Conservation (phyloP, 2,329 filamentous ascomycete genomes). For the Pseudohalonectria lignicola region DNA sequence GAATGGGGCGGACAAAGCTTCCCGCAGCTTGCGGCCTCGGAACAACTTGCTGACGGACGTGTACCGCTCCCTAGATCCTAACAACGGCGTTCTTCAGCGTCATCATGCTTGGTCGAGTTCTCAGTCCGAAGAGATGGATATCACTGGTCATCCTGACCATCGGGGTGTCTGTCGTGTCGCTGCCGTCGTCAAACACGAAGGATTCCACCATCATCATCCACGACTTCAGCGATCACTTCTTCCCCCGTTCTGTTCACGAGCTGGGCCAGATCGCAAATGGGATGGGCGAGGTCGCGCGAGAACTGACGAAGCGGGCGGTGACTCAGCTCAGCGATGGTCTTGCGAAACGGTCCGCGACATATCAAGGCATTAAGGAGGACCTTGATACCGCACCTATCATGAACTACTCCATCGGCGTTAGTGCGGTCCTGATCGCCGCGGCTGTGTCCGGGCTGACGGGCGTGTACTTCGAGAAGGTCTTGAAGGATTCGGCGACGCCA, state of each 20-base stretch:
- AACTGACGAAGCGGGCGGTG: slow-evolving; percentile 37
- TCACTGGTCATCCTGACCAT: slow-evolving; percentile 68
- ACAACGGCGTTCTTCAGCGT: slow-evolving; percentile 84
- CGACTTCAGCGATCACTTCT: slow-evolving; percentile 56
- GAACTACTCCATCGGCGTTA: slow-evolving; percentile 69
- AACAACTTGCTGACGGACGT: no score
- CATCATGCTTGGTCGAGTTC: slow-evolving; percentile 57
- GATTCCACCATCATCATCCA: slow-evolving; percentile 49
- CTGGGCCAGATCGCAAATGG: slow-evolving; percentile 52
- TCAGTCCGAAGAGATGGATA: slow-evolving; percentile 68
- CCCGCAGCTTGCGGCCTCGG: no score
- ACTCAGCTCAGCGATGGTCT: slow-evolving; percentile 28
- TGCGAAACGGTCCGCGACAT: slow-evolving; percentile 69
- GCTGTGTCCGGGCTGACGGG: slow-evolving; percentile 75
- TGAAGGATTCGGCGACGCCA: slow-evolving; percentile 69
- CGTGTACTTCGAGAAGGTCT: slow-evolving; percentile 81
- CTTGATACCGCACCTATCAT: slow-evolving; percentile 43
- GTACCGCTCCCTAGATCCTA: no score
- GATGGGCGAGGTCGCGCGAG: slow-evolving; percentile 34
- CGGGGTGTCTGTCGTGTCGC: slow-evolving; percentile 76
- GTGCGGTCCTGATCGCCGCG: slow-evolving; percentile 68
- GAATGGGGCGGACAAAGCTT: no score
- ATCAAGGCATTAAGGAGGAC: slow-evolving; percentile 73
- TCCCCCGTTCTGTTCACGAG: slow-evolving; percentile 70
- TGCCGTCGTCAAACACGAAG: slow-evolving; percentile 50